Percentiles rank a stretch among this genome's conserved stretches.
These are phyloP conservation scores for Furcasterigmium furcatum DNA, from an alignment of 2,329 filamentous ascomycete genomes.

Conservation along the genomic window DNA sequence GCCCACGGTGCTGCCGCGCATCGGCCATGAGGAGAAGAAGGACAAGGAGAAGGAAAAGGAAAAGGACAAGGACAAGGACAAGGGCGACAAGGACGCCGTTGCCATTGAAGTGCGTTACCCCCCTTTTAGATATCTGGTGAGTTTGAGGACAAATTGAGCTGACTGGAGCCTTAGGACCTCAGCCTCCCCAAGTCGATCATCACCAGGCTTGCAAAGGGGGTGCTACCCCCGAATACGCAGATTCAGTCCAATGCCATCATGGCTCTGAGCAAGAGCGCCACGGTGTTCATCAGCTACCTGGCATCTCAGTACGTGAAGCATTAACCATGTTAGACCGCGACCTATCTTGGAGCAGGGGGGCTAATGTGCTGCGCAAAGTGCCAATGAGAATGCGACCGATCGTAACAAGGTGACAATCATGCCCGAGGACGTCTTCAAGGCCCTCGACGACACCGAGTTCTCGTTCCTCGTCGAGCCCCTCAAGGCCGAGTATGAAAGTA, in stretches of 20 bases:
- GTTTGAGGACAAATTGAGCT: background rate
- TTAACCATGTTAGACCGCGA: too few relatives aligned
- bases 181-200: slow-evolving; percentile 79
- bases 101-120: slow-evolving; percentile 48
- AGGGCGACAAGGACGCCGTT: slow-evolving; percentile 33
- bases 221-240: slow-evolving; percentile 76
- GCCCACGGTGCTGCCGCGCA: slow-evolving; percentile 8
- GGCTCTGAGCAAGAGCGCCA: slow-evolving; percentile 77
- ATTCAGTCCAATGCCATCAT: slow-evolving; percentile 80
- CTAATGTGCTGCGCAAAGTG: slow-evolving; percentile 41
- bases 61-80: slow-evolving; percentile 24
- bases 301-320: slow-evolving; percentile 58
- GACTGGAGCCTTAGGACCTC: slow-evolving; percentile 56
- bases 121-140: too few relatives aligned
- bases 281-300: slow-evolving; percentile 79
- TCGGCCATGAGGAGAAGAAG: slow-evolving; percentile 17
- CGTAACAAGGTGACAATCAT: slow-evolving; percentile 76
- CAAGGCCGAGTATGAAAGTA: slow-evolving; percentile 75
- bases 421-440: slow-evolving; percentile 72
- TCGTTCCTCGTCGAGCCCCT: slow-evolving; percentile 65
- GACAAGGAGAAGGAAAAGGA: slow-evolving; percentile 30
- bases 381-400: slow-evolving; percentile 66
- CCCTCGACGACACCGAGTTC: slow-evolving; percentile 74
- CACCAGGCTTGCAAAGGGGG: slow-evolving; percentile 74
- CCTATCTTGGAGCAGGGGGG: too few relatives aligned